Evolutionary conservation across 306 rosid species (phyloP).

Genomic region (Prunus kanzakura): DNA sequence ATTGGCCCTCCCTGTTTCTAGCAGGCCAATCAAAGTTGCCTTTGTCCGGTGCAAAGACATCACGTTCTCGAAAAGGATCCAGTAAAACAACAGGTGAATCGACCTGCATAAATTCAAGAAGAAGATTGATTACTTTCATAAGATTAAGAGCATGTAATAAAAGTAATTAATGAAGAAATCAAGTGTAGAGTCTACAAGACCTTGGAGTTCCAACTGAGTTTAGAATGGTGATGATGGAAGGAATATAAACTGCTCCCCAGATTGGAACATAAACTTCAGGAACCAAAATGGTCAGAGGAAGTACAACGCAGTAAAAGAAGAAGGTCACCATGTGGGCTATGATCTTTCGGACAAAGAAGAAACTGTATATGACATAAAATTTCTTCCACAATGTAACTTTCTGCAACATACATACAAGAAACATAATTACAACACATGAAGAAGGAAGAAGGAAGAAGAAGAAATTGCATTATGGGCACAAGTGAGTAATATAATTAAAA

Average conservation of each 20-base stretch:
- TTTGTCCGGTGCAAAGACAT: slow-evolving; percentile 99
- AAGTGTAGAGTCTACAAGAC: slow-evolving; percentile 24
- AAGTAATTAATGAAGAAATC: not conserved
- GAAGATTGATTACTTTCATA: not conserved
- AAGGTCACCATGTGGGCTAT: slow-evolving; percentile 94
- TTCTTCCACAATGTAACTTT: slow-evolving; percentile 92
- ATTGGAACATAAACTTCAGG: slow-evolving; percentile 97
- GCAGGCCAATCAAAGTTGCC: slow-evolving; percentile 79
- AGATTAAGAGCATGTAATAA: not conserved
- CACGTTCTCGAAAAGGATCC: slow-evolving; percentile 98
- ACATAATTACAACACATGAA: slow-evolving; percentile 4
- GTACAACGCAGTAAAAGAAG: slow-evolving; percentile 87
- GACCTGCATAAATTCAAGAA: slow-evolving; percentile 54
- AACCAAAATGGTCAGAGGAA: slow-evolving; percentile 89
- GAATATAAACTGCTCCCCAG: slow-evolving; percentile 99
- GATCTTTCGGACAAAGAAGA: slow-evolving; percentile 94
- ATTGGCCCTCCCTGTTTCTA: slow-evolving; percentile 81
- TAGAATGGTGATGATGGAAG: slow-evolving; percentile 92
- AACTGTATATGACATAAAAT: slow-evolving; percentile 89
- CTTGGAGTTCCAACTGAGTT: slow-evolving; percentile 99
- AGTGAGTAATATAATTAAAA: not conserved
- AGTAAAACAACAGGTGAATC: slow-evolving; percentile 86
- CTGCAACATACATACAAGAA: slow-evolving; percentile 38
- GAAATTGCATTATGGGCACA: not conserved
- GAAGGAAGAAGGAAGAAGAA: not conserved